These are phyloP conservation scores for Cyclanthera cordifolia DNA, from an alignment of 306 rosid species.

Conservation along the genomic window DNA sequence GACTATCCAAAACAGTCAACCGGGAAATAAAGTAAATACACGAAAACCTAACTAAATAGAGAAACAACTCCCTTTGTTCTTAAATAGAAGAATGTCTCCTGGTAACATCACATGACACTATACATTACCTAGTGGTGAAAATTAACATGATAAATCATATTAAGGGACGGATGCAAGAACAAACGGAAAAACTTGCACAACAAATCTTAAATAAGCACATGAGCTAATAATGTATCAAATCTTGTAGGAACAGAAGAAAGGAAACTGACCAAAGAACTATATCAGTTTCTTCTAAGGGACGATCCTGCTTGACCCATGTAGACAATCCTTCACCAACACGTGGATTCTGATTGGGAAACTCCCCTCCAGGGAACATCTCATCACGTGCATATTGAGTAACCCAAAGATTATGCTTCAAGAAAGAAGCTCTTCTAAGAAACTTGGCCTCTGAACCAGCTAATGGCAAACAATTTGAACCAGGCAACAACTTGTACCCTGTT, in stretches of 20 bases:
- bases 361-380: constrained; percentile 80
- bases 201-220: background rate
- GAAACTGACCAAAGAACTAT: constrained; percentile 51
- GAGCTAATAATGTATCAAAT: background rate
- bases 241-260: constrained; percentile 5
- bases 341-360: constrained; percentile 84
- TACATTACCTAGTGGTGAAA: background rate
- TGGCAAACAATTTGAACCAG: constrained; percentile 71
- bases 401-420: constrained; percentile 84
- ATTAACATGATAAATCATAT: background rate
- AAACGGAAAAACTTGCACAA: background rate
- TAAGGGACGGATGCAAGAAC: background rate
- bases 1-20: too few species aligned
- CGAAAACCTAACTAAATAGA: background rate
- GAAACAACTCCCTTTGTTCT: background rate
- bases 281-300: constrained; percentile 61
- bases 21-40: background rate
- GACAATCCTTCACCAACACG: constrained; percentile 65
- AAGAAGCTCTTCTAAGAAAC: constrained; percentile 72
- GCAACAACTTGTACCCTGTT: constrained; percentile 72
- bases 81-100: background rate
- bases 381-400: constrained; percentile 48
- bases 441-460: constrained; percentile 71
- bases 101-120: background rate
- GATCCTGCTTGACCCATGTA: constrained; percentile 65